Evolutionary conservation across 23 red algal species (phyloP).

Genomic region (Pyropia haitanensis): DNA sequence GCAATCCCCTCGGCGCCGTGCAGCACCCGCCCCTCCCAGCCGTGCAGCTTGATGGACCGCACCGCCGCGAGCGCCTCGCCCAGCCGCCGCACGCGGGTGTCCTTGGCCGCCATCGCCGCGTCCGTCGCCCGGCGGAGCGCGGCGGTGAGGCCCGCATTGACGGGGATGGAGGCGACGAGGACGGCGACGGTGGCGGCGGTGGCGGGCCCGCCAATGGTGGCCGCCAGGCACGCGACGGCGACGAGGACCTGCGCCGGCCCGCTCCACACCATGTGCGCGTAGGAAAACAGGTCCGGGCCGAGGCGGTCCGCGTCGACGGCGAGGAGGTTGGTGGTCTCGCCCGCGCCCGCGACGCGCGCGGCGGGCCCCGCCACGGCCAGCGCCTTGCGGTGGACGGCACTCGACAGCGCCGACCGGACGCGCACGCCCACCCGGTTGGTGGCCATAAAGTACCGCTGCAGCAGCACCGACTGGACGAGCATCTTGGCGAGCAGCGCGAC

Average conservation of each 20-base stretch:
- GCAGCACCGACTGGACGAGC: constrained; percentile 25
- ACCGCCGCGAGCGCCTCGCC: constrained; percentile 71
- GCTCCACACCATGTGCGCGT: constrained; percentile 57
- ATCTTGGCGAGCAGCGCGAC: constrained; percentile 33
- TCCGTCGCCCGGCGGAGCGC: constrained; percentile 34
- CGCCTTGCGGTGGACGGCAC: constrained; percentile 46
- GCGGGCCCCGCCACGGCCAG: constrained; percentile 29
- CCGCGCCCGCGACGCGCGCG: constrained; percentile 28
- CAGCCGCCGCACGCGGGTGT: constrained; percentile 62
- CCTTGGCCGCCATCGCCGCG: constrained; percentile 36
- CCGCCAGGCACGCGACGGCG: constrained; percentile 49
- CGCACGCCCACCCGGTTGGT: constrained; percentile 23
- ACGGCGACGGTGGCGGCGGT: constrained; percentile 51
- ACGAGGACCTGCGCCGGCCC: constrained; percentile 54
- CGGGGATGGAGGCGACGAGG: constrained; percentile 23
- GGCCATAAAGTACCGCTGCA: constrained; percentile 68
- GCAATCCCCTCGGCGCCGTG: constrained; percentile 2
- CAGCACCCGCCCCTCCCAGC: constrained; percentile 27
- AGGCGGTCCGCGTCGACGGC: constrained; percentile 50
- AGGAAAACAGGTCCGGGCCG: constrained; percentile 26
- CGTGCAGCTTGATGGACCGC: constrained; percentile 74
- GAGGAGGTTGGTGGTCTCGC: constrained; percentile 63
- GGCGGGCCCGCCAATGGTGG: constrained; percentile 46
- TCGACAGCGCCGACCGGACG: constrained; percentile 22
- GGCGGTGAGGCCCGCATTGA: constrained; percentile 42